Base-by-base conservation (phyloP, 73 alveolate species). In the Paramecium pentaurelia region DNA sequence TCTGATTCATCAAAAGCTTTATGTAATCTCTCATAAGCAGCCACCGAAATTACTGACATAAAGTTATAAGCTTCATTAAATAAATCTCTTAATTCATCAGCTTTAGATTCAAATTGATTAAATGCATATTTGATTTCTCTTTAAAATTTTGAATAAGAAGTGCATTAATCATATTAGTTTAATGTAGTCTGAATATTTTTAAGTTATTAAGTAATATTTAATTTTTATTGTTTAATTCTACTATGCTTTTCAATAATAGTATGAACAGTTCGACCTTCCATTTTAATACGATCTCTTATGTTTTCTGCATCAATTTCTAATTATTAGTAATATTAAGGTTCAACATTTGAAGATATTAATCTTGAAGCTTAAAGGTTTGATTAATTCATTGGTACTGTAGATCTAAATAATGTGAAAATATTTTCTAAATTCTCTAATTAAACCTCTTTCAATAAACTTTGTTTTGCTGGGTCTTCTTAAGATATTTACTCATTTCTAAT, bases 31-130 rank as follows among this genome's bases (percentile, higher is more conserved):
- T 73, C 87, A 36, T 73, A 40, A 4, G 60, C 60, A 12, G 60
- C 87, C 16, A 73, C 60, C 0, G 60, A 73, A 37, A 73, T 34
- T 10, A 73, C 87, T 36, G 58, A 73, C 87, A 73, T 73, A 36
- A 73, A 73, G n/a, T 73, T 73, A 73, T n/a, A 73, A 37, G 87
- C 87, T 22, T 73, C 87, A 73, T 73, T 73, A 73, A 37, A 73
- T 8, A 73, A 12, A 73, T 73, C 87, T 73, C 60, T 32, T 44
- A 73, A 73, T 73, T 73, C 87, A 37, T 73, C 87, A 11, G 58
- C 58, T 73, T 73, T 73, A 5, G 87, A 73, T 73, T 73, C 87
- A 73, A 73, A 37, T 73, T 73, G 36, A 36, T 73, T 73, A 38
- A 73, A 73, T 16, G 28, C 18, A 38, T 73, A 40, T 20, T 38